Evolutionary conservation across 768 basidiomycete species (phyloP), one percentile per base, ranked within the genome.

Genomic region (Cytidiella melzeri): DNA sequence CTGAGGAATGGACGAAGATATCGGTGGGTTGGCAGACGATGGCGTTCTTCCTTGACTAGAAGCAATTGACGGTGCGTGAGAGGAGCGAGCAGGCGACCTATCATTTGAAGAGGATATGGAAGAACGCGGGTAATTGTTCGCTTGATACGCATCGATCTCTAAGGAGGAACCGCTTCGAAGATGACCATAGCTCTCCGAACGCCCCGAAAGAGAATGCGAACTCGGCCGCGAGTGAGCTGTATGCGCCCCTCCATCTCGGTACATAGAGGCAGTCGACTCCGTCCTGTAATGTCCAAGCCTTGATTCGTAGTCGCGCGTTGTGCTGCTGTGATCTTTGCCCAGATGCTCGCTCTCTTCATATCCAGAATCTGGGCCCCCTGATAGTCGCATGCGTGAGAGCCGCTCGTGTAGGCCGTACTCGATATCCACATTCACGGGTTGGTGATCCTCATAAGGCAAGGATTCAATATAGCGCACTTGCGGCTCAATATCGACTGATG

Each of bases 1-100:
- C 61, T 89, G 84, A 4, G 83, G 81, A 54, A 87, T 88, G 40
- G 76, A 77, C 15, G 83, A 80, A 43, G 88, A 91, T 58, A 91
- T 86, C 19, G 83, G 73, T 10, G 87, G 87, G 25, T 81, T 87
- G 46, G 80, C 59, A 25, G 61, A 64, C 3, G 77, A 75, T 19
- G 69, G 71, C 23, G 84, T 80, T 18, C 76, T 75, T 18, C 84
- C 82, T 20, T 77, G 78, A 18, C 81, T 75, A 1, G 61, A 63
- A 2, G 45, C 41, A 10, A 72, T 61, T 47, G 76, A 75, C 42
- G 77, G 75, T n/a, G 80, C 76, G 20, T 71, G 71, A 3, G 78
- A 79, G 47, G 63, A 63, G n/a, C 62, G 62, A 12, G 56, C 52
- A 13, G 58, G 55, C 1, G 59, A 56, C 26, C 57, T 53, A 27